Conservation (phyloP, 352 stramenopile genomes). For the Globisporangium apiculatum region DNA sequence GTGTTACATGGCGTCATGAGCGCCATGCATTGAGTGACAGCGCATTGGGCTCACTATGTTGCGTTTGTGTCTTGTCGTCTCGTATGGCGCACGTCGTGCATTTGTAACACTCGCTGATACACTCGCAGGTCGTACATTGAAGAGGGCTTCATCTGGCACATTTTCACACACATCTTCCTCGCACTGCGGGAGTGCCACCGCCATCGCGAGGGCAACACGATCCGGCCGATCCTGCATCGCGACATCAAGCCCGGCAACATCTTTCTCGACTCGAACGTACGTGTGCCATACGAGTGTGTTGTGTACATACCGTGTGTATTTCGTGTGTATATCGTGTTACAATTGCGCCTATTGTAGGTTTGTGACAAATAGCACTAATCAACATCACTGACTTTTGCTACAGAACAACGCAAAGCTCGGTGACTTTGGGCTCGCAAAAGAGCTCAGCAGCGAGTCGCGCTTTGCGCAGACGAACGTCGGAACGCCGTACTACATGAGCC, state of each 20-base stretch:
- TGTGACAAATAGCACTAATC: too few relatives aligned
- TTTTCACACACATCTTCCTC: constrained; percentile 90
- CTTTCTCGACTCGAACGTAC: constrained; percentile 86
- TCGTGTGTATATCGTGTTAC: too few relatives aligned
- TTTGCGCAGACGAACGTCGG: constrained; percentile 90
- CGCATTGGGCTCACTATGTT: too few relatives aligned
- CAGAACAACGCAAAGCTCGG: constrained; percentile 90
- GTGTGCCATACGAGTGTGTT: constrained; percentile 5
- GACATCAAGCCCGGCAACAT: constrained; percentile 93
- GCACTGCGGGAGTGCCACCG: constrained; percentile 89
- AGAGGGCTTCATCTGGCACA: constrained; percentile 91
- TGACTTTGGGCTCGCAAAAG: constrained; percentile 89
- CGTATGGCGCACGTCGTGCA: too few relatives aligned
- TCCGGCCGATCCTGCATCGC: constrained; percentile 85
- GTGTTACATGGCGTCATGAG: too few relatives aligned
- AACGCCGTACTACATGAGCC: constrained; percentile 92
- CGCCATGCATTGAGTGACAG: too few relatives aligned
- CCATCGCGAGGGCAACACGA: constrained; percentile 71
- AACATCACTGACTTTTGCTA: background rate
- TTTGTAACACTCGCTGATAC: too few relatives aligned
- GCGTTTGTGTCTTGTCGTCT: too few relatives aligned
- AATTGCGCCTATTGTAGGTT: too few relatives aligned
- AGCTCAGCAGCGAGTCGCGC: constrained; percentile 85
- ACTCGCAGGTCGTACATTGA: constrained; percentile 79
- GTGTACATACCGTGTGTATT: background rate